Evolutionary conservation across 345 rosid genomes (phyloP).

Genomic region (Clarkia xantiana): DNA sequence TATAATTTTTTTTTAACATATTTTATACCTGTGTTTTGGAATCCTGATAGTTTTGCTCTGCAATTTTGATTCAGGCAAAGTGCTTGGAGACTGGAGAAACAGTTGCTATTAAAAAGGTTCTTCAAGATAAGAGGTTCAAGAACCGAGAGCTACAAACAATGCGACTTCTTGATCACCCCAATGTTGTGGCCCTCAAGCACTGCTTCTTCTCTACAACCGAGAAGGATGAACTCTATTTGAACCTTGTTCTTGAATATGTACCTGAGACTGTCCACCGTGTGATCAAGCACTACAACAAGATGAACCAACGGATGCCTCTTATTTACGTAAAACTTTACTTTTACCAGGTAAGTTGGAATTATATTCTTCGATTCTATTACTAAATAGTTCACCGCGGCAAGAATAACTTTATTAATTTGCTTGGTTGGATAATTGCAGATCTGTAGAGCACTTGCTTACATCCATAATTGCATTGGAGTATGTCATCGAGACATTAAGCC

Average conservation of each 20-base stretch:
- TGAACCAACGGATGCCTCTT: conserved; percentile 77
- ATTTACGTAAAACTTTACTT: conserved; percentile 80
- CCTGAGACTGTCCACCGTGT: conserved; percentile 90
- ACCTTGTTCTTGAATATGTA: conserved; percentile 85
- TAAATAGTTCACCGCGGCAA: no score
- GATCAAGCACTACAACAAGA: conserved; percentile 71
- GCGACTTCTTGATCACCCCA: conserved; percentile 95
- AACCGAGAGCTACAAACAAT: conserved; percentile 94
- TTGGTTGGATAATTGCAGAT: conserved; percentile 30
- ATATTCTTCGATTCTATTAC: no score
- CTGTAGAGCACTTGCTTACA: conserved; percentile 80
- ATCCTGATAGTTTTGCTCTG: not conserved
- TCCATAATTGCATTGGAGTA: conserved; percentile 71
- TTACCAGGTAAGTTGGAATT: conserved; percentile 46
- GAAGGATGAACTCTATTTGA: conserved; percentile 81
- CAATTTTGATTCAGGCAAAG: conserved; percentile 44
- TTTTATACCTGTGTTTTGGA: not conserved
- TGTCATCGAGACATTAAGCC: conserved; percentile 99
- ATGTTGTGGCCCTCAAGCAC: conserved; percentile 76
- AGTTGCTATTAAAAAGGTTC: conserved; percentile 79
- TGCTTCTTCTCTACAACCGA: conserved; percentile 94
- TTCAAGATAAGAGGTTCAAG: conserved; percentile 94
- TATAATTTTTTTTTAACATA: not conserved
- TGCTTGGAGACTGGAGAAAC: conserved; percentile 96
- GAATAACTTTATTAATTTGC: not conserved